Base-by-base conservation (phyloP, 176 grass and related monocot species). In the Zizania latifolia region DNA sequence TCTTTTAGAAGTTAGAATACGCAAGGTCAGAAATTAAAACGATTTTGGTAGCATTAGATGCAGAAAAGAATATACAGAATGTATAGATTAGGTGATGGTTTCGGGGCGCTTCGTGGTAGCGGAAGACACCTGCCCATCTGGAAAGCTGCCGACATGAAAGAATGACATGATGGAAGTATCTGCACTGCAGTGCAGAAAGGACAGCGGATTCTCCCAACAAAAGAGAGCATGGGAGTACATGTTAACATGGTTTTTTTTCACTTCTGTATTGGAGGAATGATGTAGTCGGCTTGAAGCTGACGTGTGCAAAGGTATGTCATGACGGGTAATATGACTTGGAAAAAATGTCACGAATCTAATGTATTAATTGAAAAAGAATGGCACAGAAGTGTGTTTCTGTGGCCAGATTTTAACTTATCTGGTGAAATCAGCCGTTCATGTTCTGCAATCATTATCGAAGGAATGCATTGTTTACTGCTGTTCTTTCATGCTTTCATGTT, bases 61-160 rank as follows among this genome's bases (percentile, higher is more conserved):
- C 58, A 55, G 58, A 22, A 72, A 45, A 64, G 76, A 70, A 70
- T 58, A 81, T 85, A 87, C 72, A 87, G 58, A 72, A 74, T 96
- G 86, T 92, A 92, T 70, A 96, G 93, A 86, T 84, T 44, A 60
- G 71, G 56, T 86, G 40, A 61, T 80, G 22, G 24, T 77, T 78
- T 82, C 31, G 71, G 27, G 57, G 62, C 22, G 77, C 76, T 72
- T 81, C 46, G 14, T 41, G 57, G 70, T 80, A 74, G 70, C 78
- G 65, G 15, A 75, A 46, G 64, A 50, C 21, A 15, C 44, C 23
- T 62, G 38, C 64, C 14, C 62, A 66, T 79, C 75, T 64, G 54
- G 63, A 79, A 75, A 83, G 81, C 63, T 59, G 63, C 45, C 62
- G 48, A 37, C 37, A 68, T 54, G 31, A 78, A 70, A 79, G 53